Evolutionary conservation across 176 grass and related monocot genomes (phyloP).

Genomic region (Carex myosuroides): DNA sequence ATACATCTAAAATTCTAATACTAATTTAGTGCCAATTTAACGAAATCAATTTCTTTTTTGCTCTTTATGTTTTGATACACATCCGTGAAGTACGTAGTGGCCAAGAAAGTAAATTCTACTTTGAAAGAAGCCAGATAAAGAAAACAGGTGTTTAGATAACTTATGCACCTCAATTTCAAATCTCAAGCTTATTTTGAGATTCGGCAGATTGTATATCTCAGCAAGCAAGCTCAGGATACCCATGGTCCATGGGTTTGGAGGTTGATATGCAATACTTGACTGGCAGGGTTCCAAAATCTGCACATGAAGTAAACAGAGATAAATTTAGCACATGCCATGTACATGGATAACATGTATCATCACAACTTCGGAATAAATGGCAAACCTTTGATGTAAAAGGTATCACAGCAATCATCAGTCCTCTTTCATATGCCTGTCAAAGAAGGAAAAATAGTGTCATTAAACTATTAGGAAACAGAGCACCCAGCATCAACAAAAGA

Average conservation of each 20-base stretch:
- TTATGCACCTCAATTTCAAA: constrained; percentile 86
- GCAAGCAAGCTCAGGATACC: constrained; percentile 90
- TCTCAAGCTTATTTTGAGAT: constrained; percentile 97
- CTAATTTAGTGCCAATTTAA: neutral
- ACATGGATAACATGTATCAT: neutral
- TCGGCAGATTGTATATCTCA: constrained; percentile 93
- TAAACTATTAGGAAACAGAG: neutral
- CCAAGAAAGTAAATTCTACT: neutral
- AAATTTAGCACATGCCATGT: constrained; percentile 7
- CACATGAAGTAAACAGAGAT: constrained; percentile 22
- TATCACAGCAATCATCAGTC: constrained; percentile 94
- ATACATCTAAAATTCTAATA: constrained; percentile 14
- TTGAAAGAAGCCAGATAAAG: constrained; percentile 10
- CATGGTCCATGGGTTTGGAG: constrained; percentile 99
- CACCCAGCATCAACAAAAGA: neutral
- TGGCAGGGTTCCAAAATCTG: constrained; percentile 94
- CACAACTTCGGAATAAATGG: constrained; percentile 16
- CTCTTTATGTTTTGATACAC: neutral
- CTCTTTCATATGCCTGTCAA: constrained; percentile 81
- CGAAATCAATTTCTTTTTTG: neutral
- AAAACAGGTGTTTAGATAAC: neutral
- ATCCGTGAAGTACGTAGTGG: neutral
- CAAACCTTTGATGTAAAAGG: constrained; percentile 95
- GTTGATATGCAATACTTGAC: constrained; percentile 87
- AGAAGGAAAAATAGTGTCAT: constrained; percentile 27